Percentiles rank a stretch among this genome's conserved stretches.
Conservation (phyloP, 345 rosid genomes). For the Gynandropsis gynandra region DNA sequence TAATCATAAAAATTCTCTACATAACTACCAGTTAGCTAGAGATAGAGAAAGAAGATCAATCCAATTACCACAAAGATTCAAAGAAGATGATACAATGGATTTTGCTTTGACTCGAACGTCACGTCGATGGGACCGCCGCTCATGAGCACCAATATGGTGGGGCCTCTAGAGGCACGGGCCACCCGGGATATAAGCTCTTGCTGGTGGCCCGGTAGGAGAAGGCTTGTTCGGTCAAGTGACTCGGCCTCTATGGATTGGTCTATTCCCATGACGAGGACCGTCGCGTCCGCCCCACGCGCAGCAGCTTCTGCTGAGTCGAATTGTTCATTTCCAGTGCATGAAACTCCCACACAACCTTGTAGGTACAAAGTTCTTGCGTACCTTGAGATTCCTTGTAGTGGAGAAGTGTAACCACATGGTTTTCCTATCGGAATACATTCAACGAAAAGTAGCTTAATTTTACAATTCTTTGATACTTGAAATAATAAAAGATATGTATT, state of each 20-base stretch:
- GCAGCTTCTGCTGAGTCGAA: conserved; percentile 49
- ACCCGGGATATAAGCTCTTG: conserved; percentile 71
- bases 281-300: conserved; percentile 62
- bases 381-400: conserved; percentile 56
- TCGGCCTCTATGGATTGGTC: conserved; percentile 89
- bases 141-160: conserved; percentile 60
- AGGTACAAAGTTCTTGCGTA: conserved; percentile 52
- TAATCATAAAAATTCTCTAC: too few relatives aligned
- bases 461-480: too few relatives aligned
- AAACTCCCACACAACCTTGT: conserved; percentile 54
- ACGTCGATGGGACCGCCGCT: conserved; percentile 83
- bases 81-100: too few relatives aligned
- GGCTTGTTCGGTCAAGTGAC: conserved; percentile 51
- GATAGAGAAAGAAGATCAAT: too few relatives aligned
- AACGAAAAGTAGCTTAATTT: too few relatives aligned
- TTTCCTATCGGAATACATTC: too few relatives aligned
- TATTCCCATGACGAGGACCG: conserved; percentile 79
- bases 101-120: too few relatives aligned
- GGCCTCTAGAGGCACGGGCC: conserved; percentile 66
- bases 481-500: too few relatives aligned
- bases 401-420: conserved; percentile 63
- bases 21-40: too few relatives aligned
- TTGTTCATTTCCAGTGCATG: conserved; percentile 39
- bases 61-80: too few relatives aligned
- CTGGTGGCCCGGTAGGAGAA: conserved; percentile 67